Base-by-base conservation (phyloP, 2,329 filamentous ascomycete genomes). In the Orbilia javanica region DNA sequence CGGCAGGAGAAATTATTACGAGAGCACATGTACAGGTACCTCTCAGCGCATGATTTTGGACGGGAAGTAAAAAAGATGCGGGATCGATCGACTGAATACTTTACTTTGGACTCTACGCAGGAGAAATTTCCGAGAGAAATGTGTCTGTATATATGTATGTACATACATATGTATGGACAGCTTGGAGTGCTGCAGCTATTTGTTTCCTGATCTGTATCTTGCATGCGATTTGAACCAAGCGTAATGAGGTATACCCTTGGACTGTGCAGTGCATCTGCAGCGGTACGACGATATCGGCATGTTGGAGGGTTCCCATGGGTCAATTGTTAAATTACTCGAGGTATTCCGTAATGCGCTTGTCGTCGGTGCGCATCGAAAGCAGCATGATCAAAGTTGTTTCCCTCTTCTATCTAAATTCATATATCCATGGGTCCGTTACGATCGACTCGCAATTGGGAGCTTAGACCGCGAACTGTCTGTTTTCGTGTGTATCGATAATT, bases 221-320 rank as follows among this genome's bases (percentile, higher is more conserved):
- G 72, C 55, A 76, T 76, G 72, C 72, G 72, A 76, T 55, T 67
- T 55, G 44, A 60, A 63, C 29, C 22, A 39, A 46, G 36, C n/a
- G 42, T 52, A 39, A 68, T 44, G 29, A 75, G 27, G 48, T 46
- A 55, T 25, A 68, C 39, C 25, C 39, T 34, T 60, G 31, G 53
- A 57, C 50, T 13, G 50, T 60, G 46, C 68, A 31, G 48, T 57
- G 34, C 68, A 44, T 29, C 68, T 65, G 68, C 57, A 48, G 68
- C 34, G 65, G 50, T 22, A 60, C 46, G 50, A 53, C 46, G 48
- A 44, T 52, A 67, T 55, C 46, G 46, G 64, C 62, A 52, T 25
- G 62, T 31, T 27, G 15, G 31, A 53, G 34, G n/a, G 46, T 67
- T 67, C 36, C 42, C 55, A 31, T 60, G 55, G 55, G 18, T 39